phyloP scores from a whole-genome alignment of 164 flowering plant species.

The Kalanchoe fedtschenkoi region DNA sequence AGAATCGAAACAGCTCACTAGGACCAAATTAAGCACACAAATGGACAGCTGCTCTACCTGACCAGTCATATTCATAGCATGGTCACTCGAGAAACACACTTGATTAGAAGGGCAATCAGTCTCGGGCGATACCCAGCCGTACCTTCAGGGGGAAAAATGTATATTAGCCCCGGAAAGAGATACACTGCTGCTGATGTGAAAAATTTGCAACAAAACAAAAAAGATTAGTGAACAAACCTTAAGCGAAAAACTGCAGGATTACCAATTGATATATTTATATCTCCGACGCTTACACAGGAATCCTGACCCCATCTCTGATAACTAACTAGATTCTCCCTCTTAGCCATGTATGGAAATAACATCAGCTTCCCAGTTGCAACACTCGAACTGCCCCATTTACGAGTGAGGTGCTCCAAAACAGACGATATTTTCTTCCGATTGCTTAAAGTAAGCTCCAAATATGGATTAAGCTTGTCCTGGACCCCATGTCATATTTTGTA shows the following conservation, averaged over 20 bases:
- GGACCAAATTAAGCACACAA: conserved; percentile 13
- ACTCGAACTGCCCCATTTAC: conserved; percentile 86
- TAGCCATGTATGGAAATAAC: conserved; percentile 66
- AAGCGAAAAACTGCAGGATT: conserved; percentile 76
- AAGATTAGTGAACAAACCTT: conserved; percentile 35
- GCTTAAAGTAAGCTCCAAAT: conserved; percentile 87
- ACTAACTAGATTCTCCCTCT: conserved; percentile 38
- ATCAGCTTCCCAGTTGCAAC: conserved; percentile 60
- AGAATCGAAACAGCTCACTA: conserved; percentile 3
- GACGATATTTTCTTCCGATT: conserved; percentile 87
- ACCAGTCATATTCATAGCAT: conserved; percentile 11
- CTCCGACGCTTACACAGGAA: conserved; percentile 64
- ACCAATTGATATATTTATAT: conserved; percentile 63
- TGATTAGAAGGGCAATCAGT: conserved; percentile 17
- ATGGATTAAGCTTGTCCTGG: conserved; percentile 90
- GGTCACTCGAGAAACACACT: conserved; percentile 16
- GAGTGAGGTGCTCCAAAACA: conserved; percentile 81
- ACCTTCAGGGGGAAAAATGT: conserved; percentile 37
- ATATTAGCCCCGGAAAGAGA: not conserved
- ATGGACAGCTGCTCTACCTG: conserved; percentile 14
- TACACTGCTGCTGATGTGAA: not conserved
- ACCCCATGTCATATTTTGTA: conserved; percentile 7
- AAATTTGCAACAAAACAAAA: not conserved
- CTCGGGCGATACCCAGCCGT: conserved; percentile 77
- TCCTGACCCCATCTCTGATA: conserved; percentile 71